phyloP scores from a whole-genome alignment of 148 eudicot genomes.

The Fagopyrum homotropicum region DNA sequence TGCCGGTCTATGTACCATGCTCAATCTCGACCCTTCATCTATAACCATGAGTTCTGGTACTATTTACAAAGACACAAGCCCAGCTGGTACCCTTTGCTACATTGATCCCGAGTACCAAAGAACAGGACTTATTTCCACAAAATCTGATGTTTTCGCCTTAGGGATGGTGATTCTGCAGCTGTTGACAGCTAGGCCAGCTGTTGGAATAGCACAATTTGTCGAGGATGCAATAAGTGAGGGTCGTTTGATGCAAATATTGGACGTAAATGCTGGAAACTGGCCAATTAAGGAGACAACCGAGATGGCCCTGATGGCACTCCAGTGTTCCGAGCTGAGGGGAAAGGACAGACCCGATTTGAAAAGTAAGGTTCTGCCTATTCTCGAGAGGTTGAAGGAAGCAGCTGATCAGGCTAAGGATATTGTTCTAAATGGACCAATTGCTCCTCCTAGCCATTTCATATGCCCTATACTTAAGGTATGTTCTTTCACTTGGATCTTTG shows the following conservation, averaged over 20 bases:
- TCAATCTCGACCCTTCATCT: conserved; percentile 25
- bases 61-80: conserved; percentile 52
- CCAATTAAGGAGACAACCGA: conserved; percentile 70
- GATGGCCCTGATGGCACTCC: conserved; percentile 51
- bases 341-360: conserved; percentile 68
- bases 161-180: conserved; percentile 74
- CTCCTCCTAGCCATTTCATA: conserved; percentile 66
- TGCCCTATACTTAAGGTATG: conserved; percentile 84
- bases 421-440: conserved; percentile 18
- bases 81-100: conserved; percentile 77
- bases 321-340: conserved; percentile 66
- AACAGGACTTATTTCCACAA: conserved; percentile 45
- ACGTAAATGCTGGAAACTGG: conserved; percentile 69
- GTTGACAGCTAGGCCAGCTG: conserved; percentile 62
- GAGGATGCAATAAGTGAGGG: conserved; percentile 54
- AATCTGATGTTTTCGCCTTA: conserved; percentile 70
- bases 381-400: conserved; percentile 63
- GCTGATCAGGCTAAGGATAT: conserved; percentile 51
- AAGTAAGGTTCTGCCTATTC: conserved; percentile 44
- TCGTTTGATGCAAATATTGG: conserved; percentile 37
- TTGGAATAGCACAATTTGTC: conserved; percentile 44
- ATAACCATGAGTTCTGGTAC: conserved; percentile 23
- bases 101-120: conserved; percentile 92
- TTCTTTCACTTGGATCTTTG: background rate
- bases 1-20: conserved; percentile 72